Conservation (phyloP, 306 rosid species). For the Biancaea sappan region DNA sequence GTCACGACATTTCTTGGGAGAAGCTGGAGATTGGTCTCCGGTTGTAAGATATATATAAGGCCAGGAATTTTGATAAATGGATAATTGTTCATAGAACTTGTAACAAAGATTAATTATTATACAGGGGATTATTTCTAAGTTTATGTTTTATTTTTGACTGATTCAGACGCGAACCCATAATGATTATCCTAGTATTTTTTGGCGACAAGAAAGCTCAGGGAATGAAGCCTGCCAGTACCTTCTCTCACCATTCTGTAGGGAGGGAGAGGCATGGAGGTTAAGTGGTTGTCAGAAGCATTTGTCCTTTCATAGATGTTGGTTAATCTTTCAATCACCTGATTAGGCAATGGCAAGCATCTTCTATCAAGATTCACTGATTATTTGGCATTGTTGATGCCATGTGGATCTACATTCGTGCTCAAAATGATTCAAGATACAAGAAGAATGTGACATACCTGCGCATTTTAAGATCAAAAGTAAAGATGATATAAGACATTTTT, state of each 20-base stretch:
- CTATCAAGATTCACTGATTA: background rate
- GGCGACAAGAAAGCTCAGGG: background rate
- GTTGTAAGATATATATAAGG: background rate
- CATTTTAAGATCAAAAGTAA: too few relatives aligned
- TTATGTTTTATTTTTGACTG: background rate
- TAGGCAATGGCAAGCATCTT: background rate
- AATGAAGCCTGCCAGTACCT: background rate
- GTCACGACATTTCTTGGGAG: background rate
- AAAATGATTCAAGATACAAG: too few relatives aligned
- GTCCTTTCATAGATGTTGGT: background rate
- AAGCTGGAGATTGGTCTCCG: background rate
- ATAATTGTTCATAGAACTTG: background rate
- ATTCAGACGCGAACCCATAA: background rate
- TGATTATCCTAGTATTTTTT: background rate
- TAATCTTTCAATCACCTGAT: background rate
- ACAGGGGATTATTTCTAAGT: background rate
- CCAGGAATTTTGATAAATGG: background rate
- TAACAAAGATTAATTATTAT: background rate
- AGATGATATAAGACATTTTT: too few relatives aligned
- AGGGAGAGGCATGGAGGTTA: too few relatives aligned
- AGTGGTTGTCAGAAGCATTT: background rate
- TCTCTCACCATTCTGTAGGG: background rate
- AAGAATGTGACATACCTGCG: too few relatives aligned
- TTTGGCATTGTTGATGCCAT: too few relatives aligned
- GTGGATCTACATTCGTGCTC: background rate